Base-by-base conservation (phyloP, 768 basidiomycete species). In the Lactarius akahatsu region DNA sequence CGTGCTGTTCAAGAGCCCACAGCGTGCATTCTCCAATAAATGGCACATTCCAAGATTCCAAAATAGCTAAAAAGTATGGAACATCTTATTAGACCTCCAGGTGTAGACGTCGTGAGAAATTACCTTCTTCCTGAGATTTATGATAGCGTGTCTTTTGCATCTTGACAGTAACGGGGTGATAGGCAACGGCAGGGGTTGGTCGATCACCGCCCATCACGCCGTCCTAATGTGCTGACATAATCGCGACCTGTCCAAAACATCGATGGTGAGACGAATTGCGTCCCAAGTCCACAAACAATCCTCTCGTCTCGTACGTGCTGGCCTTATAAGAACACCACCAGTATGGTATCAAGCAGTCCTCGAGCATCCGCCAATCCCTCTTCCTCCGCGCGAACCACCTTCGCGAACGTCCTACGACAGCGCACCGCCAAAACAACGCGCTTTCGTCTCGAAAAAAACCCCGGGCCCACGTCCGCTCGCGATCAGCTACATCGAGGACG, bases 281-380 rank as follows among this genome's bases (percentile, higher is more conserved):
- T 85, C 85, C 66, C 92, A 96, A 75, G 94, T 97, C 28, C 95
- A 95, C 78, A 86, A 91, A 77, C 88, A 92, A 65, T 89, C 90
- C 56, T 87, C 91, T 36, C 88, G 94, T 67, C 82, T 96, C 55
- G 82, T 94, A 76, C 86, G 86, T 45, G 86, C 83, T 55, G 79
- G 84, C 57, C 83, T 84, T 72, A 77, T 92, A 50, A 80, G 82
- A 71, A 75, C 80, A 16, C 85, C 88, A 73, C 94, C 95, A 63
- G 82, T 82, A 57, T 96, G 95, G 95, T 93, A 85, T 73, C 81
- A 88, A 69, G 88, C 94, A 38, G 92, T 95, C 41, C 83, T 94
- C 16, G 84, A 91, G 66, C 83, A 94, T 75, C 94, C 95, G n/a
- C 95, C 94, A 16, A 83, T 94, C 58, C 86, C 90, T 41, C 85